Percentiles rank a stretch among this genome's conserved stretches.
Conservation (phyloP, 2,329 filamentous ascomycete genomes). For the Phaeosphaeria sp. region DNA sequence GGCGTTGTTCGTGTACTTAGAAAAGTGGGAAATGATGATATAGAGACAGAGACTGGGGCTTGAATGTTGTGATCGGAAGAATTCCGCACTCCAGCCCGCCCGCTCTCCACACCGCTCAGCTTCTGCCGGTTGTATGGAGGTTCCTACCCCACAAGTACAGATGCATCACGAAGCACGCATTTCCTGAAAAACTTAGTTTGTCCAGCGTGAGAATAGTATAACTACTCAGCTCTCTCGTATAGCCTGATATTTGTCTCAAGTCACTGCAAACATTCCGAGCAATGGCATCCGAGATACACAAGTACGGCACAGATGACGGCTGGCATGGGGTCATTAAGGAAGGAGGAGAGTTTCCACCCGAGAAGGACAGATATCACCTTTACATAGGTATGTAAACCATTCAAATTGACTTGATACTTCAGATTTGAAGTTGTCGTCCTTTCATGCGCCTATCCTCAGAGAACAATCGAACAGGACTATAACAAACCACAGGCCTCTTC, state of each 20-base stretch:
- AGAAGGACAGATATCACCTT: constrained; percentile 61
- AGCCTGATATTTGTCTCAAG: neutral
- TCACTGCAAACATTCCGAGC: neutral
- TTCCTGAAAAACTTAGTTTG: neutral
- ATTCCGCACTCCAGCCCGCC: neutral
- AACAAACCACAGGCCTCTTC: constrained; percentile 60
- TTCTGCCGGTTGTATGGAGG: neutral
- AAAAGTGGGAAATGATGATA: no score
- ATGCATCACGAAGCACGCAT: neutral
- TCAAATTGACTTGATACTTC: neutral
- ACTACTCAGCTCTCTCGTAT: no score
- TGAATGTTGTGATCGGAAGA: neutral
- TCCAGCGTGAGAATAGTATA: no score
- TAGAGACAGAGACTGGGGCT: no score
- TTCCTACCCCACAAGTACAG: neutral
- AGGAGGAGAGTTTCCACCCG: constrained; percentile 57
- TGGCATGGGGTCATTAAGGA: constrained; percentile 61
- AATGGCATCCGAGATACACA: constrained; percentile 36
- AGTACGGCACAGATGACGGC: constrained; percentile 50
- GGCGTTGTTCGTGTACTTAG: no score
- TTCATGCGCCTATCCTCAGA: no score
- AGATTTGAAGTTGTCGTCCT: no score
- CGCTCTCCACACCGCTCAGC: neutral
- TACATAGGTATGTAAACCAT: constrained; percentile 54
- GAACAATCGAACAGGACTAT: no score